Percentiles rank a stretch among this genome's conserved stretches.
Evolutionary conservation across 352 stramenopile genomes (phyloP).

Genomic region (Globisporangium abappressorium): DNA sequence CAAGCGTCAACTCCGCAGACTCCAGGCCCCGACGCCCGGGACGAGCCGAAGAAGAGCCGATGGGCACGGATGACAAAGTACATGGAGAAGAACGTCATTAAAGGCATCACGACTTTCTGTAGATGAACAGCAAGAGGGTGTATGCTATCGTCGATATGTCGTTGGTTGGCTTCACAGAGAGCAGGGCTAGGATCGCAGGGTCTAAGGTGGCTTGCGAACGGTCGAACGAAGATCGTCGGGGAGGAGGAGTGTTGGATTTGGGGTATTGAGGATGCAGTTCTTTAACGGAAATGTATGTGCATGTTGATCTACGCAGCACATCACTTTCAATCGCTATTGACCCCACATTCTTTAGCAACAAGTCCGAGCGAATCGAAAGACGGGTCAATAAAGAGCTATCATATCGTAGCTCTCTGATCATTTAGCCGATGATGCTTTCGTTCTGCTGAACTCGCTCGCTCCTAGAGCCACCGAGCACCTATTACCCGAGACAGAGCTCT

Average conservation of each 20-base stretch:
- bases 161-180: neutral
- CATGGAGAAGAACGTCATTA: constrained; percentile 1
- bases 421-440: too few relatives aligned
- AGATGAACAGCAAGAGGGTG: neutral
- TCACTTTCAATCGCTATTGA: too few relatives aligned
- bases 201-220: neutral
- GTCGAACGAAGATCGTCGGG: neutral
- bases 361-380: too few relatives aligned
- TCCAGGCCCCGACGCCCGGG: neutral
- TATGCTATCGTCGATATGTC: neutral
- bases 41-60: neutral
- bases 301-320: neutral
- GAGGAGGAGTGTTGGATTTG: neutral
- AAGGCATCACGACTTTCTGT: neutral
- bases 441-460: too few relatives aligned
- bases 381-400: too few relatives aligned
- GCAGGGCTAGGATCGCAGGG: neutral
- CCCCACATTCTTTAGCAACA: too few relatives aligned
- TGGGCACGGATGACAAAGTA: neutral
- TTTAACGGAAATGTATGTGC: neutral
- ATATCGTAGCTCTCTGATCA: too few relatives aligned
- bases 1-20: neutral
- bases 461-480: too few relatives aligned
- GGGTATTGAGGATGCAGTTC: neutral
- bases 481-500: too few relatives aligned